Evolutionary conservation across 192 early-diverging fungal species (phyloP).

Genomic region (Coemansia sp.): DNA sequence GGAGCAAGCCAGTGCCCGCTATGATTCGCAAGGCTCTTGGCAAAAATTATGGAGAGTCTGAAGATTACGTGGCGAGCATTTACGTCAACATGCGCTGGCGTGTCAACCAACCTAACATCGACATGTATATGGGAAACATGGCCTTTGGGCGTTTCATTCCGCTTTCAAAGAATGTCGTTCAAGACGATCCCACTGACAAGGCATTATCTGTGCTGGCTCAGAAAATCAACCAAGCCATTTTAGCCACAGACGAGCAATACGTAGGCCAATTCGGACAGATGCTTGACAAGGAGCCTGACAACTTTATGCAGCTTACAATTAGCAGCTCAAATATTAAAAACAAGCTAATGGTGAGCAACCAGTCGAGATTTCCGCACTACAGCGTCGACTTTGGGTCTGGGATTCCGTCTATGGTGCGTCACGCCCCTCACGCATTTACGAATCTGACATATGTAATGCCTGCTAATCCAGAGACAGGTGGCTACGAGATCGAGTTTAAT

Average conservation of each 20-base stretch:
- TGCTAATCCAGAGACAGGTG: neutral
- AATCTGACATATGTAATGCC: slow-evolving; percentile 1
- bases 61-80: neutral
- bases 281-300: neutral
- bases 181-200: neutral
- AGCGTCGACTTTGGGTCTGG: slow-evolving; percentile 31
- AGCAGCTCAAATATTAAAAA: neutral
- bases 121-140: neutral
- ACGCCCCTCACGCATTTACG: neutral
- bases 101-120: neutral
- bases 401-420: neutral
- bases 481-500: slow-evolving; percentile 7
- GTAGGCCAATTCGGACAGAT: neutral
- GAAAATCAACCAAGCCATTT: neutral
- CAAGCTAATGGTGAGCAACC: slow-evolving; percentile 22
- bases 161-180: neutral
- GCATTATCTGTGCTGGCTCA: neutral
- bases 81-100: neutral
- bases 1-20: neutral
- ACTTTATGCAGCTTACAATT: neutral
- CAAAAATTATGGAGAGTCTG: neutral
- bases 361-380: slow-evolving; percentile 23
- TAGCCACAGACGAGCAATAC: neutral
- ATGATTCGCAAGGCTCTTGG: neutral
- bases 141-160: neutral